Percentiles rank a stretch among this genome's conserved stretches.
phyloP scores from a whole-genome alignment of 768 basidiomycete genomes.

The Xerocomus spinulosus region DNA sequence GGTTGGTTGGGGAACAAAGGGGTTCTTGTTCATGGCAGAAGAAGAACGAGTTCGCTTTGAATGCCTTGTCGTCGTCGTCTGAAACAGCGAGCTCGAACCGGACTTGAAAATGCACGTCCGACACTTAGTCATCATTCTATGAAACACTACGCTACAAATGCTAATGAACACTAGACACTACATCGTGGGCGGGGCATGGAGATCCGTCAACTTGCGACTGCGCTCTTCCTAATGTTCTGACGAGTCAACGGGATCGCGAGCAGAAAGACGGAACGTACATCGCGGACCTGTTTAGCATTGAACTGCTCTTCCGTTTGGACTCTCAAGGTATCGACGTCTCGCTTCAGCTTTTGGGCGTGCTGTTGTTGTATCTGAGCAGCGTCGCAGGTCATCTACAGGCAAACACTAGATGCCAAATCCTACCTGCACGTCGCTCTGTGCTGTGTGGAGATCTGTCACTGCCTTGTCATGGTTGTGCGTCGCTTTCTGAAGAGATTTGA shows the following conservation, averaged over 20 bases:
- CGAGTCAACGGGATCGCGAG: not conserved
- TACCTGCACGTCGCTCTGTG: slow-evolving; percentile 30
- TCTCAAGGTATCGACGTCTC: not conserved
- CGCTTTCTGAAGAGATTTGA: slow-evolving; percentile 38
- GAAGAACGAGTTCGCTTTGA: slow-evolving; percentile 9
- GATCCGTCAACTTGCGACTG: not conserved
- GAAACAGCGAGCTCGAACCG: slow-evolving; percentile 19
- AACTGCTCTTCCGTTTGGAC: not conserved
- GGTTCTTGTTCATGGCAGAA: slow-evolving; percentile 73
- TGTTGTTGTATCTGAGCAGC: not conserved
- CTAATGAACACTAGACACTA: not conserved
- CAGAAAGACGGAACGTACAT: not conserved
- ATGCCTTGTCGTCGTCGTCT: slow-evolving; percentile 18
- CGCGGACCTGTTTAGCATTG: not conserved
- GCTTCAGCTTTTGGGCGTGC: not conserved
- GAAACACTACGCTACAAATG: not conserved
- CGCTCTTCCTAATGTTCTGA: not conserved
- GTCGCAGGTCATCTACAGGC: not conserved
- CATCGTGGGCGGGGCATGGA: not conserved
- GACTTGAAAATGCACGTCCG: slow-evolving; percentile 13
- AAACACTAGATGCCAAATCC: not conserved
- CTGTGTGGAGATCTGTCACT: slow-evolving; percentile 23
- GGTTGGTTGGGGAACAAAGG: slow-evolving; percentile 65
- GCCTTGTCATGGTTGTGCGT: not conserved
- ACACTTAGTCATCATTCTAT: slow-evolving; percentile 27